Conservation (phyloP, 1,284 basidiomycete genomes). For the Cryptococcus neoformans region DNA sequence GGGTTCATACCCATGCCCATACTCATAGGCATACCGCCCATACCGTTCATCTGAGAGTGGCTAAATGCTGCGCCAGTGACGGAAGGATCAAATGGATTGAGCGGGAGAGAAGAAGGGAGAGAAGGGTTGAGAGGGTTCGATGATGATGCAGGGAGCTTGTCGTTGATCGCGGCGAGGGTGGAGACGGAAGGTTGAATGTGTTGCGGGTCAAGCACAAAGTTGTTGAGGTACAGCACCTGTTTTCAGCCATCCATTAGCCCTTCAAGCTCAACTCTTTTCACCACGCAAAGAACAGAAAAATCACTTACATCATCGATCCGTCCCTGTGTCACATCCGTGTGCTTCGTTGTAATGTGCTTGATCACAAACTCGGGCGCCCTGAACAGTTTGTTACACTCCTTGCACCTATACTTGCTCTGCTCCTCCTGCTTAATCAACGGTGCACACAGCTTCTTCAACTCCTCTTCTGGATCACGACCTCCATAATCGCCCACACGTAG, state of each 20-base stretch:
- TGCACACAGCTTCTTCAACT: constrained; percentile 71
- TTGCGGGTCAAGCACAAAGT: constrained; percentile 88
- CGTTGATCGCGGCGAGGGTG: constrained; percentile 46
- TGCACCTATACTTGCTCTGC: constrained; percentile 91
- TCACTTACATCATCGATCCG: constrained; percentile 47
- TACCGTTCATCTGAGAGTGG: neutral
- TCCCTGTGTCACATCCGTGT: constrained; percentile 64
- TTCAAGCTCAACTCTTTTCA: too few relatives aligned
- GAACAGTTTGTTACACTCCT: constrained; percentile 91
- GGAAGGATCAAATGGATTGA: constrained; percentile 1
- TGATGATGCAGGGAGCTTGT: constrained; percentile 21
- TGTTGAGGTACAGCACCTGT: constrained; percentile 84
- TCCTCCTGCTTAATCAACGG: constrained; percentile 88
- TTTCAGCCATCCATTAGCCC: neutral
- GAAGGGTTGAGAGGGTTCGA: neutral
- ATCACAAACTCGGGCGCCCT: constrained; percentile 92
- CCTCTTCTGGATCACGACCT: constrained; percentile 86
- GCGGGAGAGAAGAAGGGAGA: neutral
- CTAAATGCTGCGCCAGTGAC: neutral
- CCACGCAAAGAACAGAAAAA: too few relatives aligned
- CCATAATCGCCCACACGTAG: constrained; percentile 82
- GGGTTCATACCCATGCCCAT: constrained; percentile 1
- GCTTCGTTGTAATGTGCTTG: constrained; percentile 89
- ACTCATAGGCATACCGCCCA: too few relatives aligned
- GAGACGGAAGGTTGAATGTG: constrained; percentile 66